Evolutionary conservation across 2,329 filamentous ascomycete species (phyloP).

Genomic region (Epichloe sibirici): DNA sequence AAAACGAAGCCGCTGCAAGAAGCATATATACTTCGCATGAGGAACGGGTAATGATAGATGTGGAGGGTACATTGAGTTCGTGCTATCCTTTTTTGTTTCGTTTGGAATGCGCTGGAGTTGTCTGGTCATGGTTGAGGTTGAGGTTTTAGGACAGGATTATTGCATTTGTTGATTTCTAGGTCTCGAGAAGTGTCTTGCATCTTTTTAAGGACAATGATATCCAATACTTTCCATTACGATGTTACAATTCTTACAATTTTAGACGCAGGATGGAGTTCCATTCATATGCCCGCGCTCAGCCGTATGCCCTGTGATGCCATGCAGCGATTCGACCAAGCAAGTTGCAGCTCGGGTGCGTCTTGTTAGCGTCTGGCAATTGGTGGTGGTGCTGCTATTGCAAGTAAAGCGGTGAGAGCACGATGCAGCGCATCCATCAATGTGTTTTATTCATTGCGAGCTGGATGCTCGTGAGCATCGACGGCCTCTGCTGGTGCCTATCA

Average conservation of each 20-base stretch:
- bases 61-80: background rate
- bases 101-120: constrained; percentile 3
- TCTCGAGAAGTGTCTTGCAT: background rate
- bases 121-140: constrained; percentile 1
- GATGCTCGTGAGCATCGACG: no score
- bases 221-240: background rate
- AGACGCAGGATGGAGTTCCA: background rate
- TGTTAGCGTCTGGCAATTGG: no score
- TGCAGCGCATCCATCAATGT: no score
- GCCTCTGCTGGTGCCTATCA: no score
- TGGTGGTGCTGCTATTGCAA: no score
- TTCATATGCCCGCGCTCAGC: background rate
- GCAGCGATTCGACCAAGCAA: background rate
- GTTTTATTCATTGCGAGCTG: no score
- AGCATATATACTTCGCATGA: background rate
- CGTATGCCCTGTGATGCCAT: background rate
- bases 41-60: background rate
- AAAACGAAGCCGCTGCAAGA: background rate
- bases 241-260: background rate
- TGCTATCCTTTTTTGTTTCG: background rate
- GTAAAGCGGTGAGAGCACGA: no score
- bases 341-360: no score
- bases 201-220: background rate
- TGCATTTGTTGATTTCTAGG: background rate
- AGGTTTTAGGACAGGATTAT: background rate